A percentile compares a stretch with the other conserved stretches of the same genome.
These are phyloP conservation scores for Sphagnum magellanicum DNA, from an alignment of 228 moss, liverwort and hornwort genomes.

Conservation along the genomic window DNA sequence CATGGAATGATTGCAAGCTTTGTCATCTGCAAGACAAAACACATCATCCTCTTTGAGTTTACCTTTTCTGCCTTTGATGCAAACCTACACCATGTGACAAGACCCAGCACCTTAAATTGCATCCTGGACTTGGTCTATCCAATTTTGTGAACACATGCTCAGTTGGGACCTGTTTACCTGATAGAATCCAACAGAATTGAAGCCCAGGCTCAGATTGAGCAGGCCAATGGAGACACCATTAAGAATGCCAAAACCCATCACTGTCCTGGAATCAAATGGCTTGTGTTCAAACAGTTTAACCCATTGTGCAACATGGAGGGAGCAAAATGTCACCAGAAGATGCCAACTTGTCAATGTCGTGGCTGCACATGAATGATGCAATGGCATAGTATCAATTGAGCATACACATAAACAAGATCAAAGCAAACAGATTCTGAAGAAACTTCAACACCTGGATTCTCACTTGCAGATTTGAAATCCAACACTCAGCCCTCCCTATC, in stretches of 20 bases:
- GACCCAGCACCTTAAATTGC: no score
- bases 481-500: no score
- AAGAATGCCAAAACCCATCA: constrained; percentile 85
- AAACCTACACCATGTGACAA: no score
- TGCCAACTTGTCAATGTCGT: constrained; percentile 99
- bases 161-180: constrained; percentile 42
- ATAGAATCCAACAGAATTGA: constrained; percentile 99
- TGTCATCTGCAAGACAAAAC: constrained; percentile 74
- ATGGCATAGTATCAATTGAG: no score
- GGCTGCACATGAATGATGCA: constrained; percentile 44
- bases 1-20: constrained; percentile 99
- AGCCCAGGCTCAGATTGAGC: constrained; percentile 92
- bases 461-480: no score
- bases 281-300: constrained; percentile 96
- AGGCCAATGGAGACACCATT: constrained; percentile 96
- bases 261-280: constrained; percentile 83
- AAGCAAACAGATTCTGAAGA: no score
- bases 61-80: no score
- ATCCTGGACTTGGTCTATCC: no score
- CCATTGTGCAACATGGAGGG: constrained; percentile 84
- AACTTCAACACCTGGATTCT: no score
- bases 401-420: no score
- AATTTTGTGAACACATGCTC: no score
- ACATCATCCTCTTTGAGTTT: constrained; percentile 6
- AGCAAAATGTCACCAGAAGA: constrained; percentile 90